Evolutionary conservation across 2,329 filamentous ascomycete genomes (phyloP), one percentile per base, ranked within the genome.

Genomic region (Claviceps africana): DNA sequence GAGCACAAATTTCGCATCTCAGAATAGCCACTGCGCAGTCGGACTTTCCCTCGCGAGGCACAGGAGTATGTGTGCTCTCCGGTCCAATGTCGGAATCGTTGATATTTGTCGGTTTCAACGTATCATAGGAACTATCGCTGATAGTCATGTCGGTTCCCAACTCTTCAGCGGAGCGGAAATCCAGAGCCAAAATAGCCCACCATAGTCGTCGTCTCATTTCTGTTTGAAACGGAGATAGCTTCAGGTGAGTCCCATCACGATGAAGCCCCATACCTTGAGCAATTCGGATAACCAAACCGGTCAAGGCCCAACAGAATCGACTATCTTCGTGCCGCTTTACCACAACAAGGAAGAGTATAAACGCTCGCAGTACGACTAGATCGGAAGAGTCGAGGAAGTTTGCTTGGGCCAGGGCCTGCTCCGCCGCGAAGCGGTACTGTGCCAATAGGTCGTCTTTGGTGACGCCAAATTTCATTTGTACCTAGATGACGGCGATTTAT

Each of bases 221-320:
- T 1, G 73, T 72, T 52, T 83, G 79, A 53, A 78, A 81, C 0
- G 77, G 74, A 0, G 72, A 69, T 4, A 84, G 65, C 1, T 70
- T 71, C 39, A 82, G 70, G 46, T 70, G 64, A 4, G 67, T 65
- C 11, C 72, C 71, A 50, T 83, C 79, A 5, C 77, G 72, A 58
- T 84, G 80, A 2, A 84, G 67, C 1, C 81, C 81, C 57, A 82
- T 72, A 2, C 76, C 74, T 57, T 81, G 78, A 3, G 73, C 78
- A 40, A 83, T 76, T 6, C 80, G 72, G n/a, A 78, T 70, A 3
- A 74, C 70, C 8, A 82, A 67, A 1, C 77, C 78, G 0, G 77
- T 78, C 56, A 83, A 65, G 11, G 78, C 75, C 79, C 79, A 83
- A 54, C 77, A 74, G 1, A 78, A 78, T 8, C 78, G 72, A 6